Percentiles rank a stretch among this genome's conserved stretches.
Conservation (phyloP, 768 basidiomycete species). For the Symmetrospora coprosmae region DNA sequence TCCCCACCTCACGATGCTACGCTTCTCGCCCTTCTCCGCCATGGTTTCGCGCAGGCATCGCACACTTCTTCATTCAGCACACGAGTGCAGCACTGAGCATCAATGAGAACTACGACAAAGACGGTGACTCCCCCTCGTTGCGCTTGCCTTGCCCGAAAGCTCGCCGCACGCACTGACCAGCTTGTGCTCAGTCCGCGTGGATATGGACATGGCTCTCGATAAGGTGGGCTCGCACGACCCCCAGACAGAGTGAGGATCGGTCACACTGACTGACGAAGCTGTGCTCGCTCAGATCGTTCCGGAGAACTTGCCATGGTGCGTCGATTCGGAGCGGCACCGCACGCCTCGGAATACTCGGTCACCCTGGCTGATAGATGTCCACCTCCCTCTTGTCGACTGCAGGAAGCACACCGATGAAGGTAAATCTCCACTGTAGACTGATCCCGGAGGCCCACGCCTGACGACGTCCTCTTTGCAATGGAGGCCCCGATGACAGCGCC, state of each 20-base stretch:
- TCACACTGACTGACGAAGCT: no score
- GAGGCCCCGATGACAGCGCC: slow-evolving; percentile 44
- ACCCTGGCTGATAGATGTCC: no score
- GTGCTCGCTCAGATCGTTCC: slow-evolving; percentile 24
- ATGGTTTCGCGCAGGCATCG: background rate
- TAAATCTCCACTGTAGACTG: background rate
- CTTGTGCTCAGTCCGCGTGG: background rate
- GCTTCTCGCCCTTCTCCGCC: no score
- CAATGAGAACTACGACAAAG: slow-evolving; percentile 21
- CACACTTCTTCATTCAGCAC: slow-evolving; percentile 27
- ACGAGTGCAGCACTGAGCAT: slow-evolving; percentile 21
- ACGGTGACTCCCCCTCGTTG: background rate
- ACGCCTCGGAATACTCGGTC: no score
- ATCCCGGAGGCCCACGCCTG: background rate
- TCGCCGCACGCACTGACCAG: background rate
- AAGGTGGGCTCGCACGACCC: background rate
- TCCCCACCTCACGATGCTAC: no score
- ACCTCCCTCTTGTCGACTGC: no score
- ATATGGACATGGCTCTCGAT: slow-evolving; percentile 18
- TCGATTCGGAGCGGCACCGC: no score
- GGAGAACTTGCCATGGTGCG: slow-evolving; percentile 22
- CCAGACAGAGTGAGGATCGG: no score
- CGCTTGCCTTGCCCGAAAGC: no score
- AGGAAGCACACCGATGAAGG: slow-evolving; percentile 24
- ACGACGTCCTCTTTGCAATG: background rate